Percentiles rank a stretch among this genome's conserved stretches.
Conservation (phyloP, 192 early-diverging fungal species). For the Entomortierella lignicola region DNA sequence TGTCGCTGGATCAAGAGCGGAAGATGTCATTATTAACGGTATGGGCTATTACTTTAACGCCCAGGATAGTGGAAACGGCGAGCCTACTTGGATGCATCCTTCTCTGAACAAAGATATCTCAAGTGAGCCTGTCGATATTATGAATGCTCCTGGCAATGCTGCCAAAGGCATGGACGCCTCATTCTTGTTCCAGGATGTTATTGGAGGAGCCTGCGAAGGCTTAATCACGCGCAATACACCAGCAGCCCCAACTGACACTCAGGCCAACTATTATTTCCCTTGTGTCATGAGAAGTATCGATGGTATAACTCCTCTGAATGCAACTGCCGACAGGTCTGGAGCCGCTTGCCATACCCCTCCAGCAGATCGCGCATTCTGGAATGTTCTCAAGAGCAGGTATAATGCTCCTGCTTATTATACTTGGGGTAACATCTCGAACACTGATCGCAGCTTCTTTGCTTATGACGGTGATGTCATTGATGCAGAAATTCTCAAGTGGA, state of each 20-base stretch:
- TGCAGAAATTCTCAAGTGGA: slow-evolving; percentile 42
- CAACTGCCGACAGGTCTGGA: slow-evolving; percentile 56
- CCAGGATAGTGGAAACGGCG: slow-evolving; percentile 54
- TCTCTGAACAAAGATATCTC: slow-evolving; percentile 39
- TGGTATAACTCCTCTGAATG: slow-evolving; percentile 54
- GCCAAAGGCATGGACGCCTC: slow-evolving; percentile 79
- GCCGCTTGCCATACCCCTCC: slow-evolving; percentile 69
- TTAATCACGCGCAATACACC: slow-evolving; percentile 50
- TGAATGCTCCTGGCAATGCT: slow-evolving; percentile 61
- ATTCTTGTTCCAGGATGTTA: slow-evolving; percentile 78
- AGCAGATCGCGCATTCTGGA: slow-evolving; percentile 56
- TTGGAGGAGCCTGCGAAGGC: slow-evolving; percentile 64
- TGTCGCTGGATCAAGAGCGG: slow-evolving; percentile 58
- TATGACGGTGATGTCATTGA: slow-evolving; percentile 52
- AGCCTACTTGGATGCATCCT: slow-evolving; percentile 57
- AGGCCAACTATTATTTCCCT: slow-evolving; percentile 65
- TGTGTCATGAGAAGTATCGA: slow-evolving; percentile 66
- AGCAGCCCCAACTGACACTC: slow-evolving; percentile 30
- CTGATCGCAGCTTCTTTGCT: slow-evolving; percentile 54
- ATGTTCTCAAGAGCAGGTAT: slow-evolving; percentile 57
- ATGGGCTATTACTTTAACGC: slow-evolving; percentile 68
- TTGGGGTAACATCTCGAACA: slow-evolving; percentile 65
- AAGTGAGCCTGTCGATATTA: slow-evolving; percentile 54
- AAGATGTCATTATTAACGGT: slow-evolving; percentile 70
- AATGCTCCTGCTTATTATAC: slow-evolving; percentile 67